Evolutionary conservation across 768 basidiomycete species (phyloP), one percentile per base, ranked within the genome.

Genomic region (Tylopilus balloui): DNA sequence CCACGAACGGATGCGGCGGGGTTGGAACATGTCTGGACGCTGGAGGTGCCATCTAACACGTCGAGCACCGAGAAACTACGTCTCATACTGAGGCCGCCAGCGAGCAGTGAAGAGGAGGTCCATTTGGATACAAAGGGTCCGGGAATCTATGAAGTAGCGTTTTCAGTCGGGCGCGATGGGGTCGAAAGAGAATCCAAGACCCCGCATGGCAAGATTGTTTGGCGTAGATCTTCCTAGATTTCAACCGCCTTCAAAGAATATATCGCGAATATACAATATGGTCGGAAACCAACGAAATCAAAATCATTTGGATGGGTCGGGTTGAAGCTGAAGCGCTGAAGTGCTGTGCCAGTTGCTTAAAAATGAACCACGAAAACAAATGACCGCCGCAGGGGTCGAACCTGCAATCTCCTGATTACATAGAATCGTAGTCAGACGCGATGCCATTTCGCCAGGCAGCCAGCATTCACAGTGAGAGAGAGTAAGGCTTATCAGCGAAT

Each of bases 371-470:
- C 42, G 45, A 19, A 17, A 42, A 17, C 1, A 2, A 28, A 51
- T 64, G 63, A 64, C 60, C 63, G 43, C 63, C 63, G 63, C 62
- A 88, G 83, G 84, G 79, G 78, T 88, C 84, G 85, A 88, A 88
- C 86, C 84, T 88, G 83, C 85, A 87, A 87, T 86, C 86, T 88
- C 85, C 84, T 88, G 86, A 86, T 86, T 55, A 59, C 53, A 6
- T 9, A 17, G 19, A 6, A 20, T 85, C 85, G 85, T 86, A 87
- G 86, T 87, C 85, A 88, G 84, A 87, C 85, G 86, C 85, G 86
- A 86, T 88, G 84, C 86, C 86, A 86, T 86, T 87, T 86, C 84
- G 86, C 85, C 86, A 87, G 81, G 81, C 84, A 81, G 83, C 84
- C 84, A 50, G 24, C 12, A 6, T 3, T 0, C 2, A 9, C n/a